A percentile compares a stretch with the other conserved stretches of the same genome.
These are phyloP conservation scores for Penicillium bovifimosum DNA, from an alignment of 495 filamentous ascomycete species.

Conservation along the genomic window DNA sequence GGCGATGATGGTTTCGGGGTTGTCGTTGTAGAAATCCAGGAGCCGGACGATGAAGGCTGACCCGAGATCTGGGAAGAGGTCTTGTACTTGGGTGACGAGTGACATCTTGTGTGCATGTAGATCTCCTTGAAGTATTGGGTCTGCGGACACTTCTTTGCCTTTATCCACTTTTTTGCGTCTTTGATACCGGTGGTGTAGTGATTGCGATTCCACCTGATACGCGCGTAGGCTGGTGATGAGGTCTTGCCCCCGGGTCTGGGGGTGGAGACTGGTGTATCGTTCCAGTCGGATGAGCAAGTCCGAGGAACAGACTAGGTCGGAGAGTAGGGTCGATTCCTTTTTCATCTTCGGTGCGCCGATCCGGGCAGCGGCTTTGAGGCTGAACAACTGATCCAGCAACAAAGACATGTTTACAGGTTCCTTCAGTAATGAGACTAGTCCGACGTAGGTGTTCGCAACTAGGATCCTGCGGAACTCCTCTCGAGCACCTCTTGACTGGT, in stretches of 20 bases:
- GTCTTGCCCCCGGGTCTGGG: slow-evolving; percentile 42
- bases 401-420: slow-evolving; percentile 61
- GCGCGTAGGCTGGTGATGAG: slow-evolving; percentile 33
- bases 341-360: slow-evolving; percentile 38
- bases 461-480: slow-evolving; percentile 55
- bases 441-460: slow-evolving; percentile 66
- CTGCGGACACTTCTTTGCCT: slow-evolving; percentile 57
- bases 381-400: slow-evolving; percentile 76
- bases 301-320: slow-evolving; percentile 41
- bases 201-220: slow-evolving; percentile 44
- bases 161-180: slow-evolving; percentile 59
- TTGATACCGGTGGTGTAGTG: slow-evolving; percentile 50
- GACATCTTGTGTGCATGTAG: slow-evolving; percentile 78
- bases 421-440: slow-evolving; percentile 61
- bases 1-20: slow-evolving; percentile 73
- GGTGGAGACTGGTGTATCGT: slow-evolving; percentile 50
- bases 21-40: slow-evolving; percentile 70
- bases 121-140: slow-evolving; percentile 39
- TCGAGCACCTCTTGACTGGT: slow-evolving; percentile 47
- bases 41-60: slow-evolving; percentile 74
- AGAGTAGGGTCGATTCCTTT: slow-evolving; percentile 39
- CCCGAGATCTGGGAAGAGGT: slow-evolving; percentile 87
- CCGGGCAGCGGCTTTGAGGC: slow-evolving; percentile 63
- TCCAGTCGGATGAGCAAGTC: slow-evolving; percentile 40
- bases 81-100: slow-evolving; percentile 79